Base-by-base conservation (phyloP, 495 filamentous ascomycete genomes). In the Amphirosellinia nigrospora region DNA sequence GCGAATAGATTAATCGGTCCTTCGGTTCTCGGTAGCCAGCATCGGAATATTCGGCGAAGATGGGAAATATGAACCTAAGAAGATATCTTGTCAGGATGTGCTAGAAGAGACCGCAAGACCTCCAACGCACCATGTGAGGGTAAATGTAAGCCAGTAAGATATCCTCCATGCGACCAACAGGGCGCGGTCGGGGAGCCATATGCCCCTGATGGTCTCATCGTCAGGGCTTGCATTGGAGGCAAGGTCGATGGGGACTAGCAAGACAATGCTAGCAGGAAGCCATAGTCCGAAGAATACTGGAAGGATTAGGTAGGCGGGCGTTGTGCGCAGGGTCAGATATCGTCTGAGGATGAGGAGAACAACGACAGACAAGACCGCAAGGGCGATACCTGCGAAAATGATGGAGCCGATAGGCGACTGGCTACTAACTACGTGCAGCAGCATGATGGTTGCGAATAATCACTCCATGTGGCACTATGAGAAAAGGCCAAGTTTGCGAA, bases 121-220 rank as follows among this genome's bases (percentile, higher is more conserved):
- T 38, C 62, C 41, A 48, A 72, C 56, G 45, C 28, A 94, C 94
- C 96, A 99, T 43, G 96, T 98, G 74, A 99, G 84, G 58, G 88
- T 88, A 77, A 99, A 99, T 30, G 94, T 98, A 53, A 99, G 83
- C 96, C 96, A 99, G 82, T 99, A 99, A 39, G 91, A 89, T 61
- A 98, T 92, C 66, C 95, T 86, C 96, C 96, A 99, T 71, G 88
- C 89, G 6, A 98, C 91, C 71, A 93, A 84, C 52, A 97, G 81
- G 41, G 92, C 84, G 36, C 87, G 82, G 67, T 90, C 85, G 9
- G 93, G 90, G 28, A 90, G 81, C 81, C 86, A 88, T 52, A 90
- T 86, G 38, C 88, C 88, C 71, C 88, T 89, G 28, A 89, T 86
- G 5, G 85, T 87, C 19, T 82, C 86, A 69, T 91, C 90, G 71